Evolutionary conservation across 805 yeast species (phyloP), one percentile per base, ranked within the genome.

Genomic region (Nakazawaea populi): DNA sequence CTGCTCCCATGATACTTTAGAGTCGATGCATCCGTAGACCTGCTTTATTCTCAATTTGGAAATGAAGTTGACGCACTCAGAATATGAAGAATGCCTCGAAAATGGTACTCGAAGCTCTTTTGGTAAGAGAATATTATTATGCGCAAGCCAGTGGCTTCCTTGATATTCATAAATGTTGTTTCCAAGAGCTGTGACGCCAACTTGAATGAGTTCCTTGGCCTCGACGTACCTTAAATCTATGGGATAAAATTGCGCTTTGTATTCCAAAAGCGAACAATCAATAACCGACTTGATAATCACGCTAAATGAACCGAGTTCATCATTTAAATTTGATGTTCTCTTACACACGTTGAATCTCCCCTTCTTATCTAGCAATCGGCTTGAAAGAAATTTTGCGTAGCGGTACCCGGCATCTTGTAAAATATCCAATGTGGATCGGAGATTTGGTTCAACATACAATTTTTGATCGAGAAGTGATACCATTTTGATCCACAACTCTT

Each of bases 401-500:
- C 30, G 38, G 5, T 11, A 6, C 8, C 18, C 9, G 8, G n/a
- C 38, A 6, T 43, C 30, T 24, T 6, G 12, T 10, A 43, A 14
- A 3, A 43, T n/a, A 11, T 18, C 24, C 14, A 43, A 31, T 24
- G 18, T 32, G 7, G 5, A 18, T 14, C 3, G n/a, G n/a, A 43
- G n/a, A 5, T 18, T 7, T 6, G 27, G 6, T 11, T 43, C 46
- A 8, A 46, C n/a, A 39, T 29, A 38, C 4, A 46, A 12, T 4
- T 46, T 14, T 11, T 5, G 6, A 2, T 57, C 49, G 42, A 65
- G 60, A 3, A 54, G 44, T 0, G 56, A 47, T 0, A 65, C 61
- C 4, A 78, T 55, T 5, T 67, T 66, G 2, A 71, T 63, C 77
- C 83, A 76, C 0, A 71, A 74, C 48, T 77, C 79, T 56, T 81